These are phyloP conservation scores for Tetracladium setigerum DNA, from an alignment of 495 filamentous ascomycete species.

Conservation along the genomic window DNA sequence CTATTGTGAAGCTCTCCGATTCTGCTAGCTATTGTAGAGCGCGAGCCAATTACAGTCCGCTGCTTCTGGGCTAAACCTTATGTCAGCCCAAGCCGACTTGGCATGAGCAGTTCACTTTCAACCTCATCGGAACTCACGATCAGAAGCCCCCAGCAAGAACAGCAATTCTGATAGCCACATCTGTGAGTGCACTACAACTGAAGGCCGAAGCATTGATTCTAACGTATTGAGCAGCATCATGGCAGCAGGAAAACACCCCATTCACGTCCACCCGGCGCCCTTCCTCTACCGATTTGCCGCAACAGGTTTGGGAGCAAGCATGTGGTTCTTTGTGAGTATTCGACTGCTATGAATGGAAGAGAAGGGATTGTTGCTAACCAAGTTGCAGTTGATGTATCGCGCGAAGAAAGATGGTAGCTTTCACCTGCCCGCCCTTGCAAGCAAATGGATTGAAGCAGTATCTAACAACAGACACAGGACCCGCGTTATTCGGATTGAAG, in stretches of 20 bases:
- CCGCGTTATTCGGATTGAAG: constrained; percentile 86
- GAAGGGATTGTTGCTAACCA: constrained; percentile 4
- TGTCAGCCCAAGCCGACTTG: no score
- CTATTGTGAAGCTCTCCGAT: no score
- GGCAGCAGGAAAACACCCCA: constrained; percentile 56
- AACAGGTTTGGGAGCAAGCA: constrained; percentile 82
- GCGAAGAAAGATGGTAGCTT: constrained; percentile 78
- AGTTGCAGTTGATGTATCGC: constrained; percentile 79
- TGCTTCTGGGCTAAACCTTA: no score
- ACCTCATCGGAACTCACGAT: no score
- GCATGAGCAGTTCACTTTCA: no score
- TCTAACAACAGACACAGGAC: constrained; percentile 28
- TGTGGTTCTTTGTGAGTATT: constrained; percentile 95
- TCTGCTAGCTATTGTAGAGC: no score
- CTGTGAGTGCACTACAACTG: background rate
- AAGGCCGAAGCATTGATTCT: background rate
- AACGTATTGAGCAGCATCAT: constrained; percentile 24
- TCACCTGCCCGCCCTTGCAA: background rate
- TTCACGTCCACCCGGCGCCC: constrained; percentile 50
- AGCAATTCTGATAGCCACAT: no score
- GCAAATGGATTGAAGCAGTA: background rate
- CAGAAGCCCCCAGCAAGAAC: no score
- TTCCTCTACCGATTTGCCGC: constrained; percentile 78
- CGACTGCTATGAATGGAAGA: background rate
- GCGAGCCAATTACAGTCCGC: no score